Percentiles rank a stretch among this genome's conserved stretches.
Conservation (phyloP, 257 asterid species). For the Cinchona pubescens region DNA sequence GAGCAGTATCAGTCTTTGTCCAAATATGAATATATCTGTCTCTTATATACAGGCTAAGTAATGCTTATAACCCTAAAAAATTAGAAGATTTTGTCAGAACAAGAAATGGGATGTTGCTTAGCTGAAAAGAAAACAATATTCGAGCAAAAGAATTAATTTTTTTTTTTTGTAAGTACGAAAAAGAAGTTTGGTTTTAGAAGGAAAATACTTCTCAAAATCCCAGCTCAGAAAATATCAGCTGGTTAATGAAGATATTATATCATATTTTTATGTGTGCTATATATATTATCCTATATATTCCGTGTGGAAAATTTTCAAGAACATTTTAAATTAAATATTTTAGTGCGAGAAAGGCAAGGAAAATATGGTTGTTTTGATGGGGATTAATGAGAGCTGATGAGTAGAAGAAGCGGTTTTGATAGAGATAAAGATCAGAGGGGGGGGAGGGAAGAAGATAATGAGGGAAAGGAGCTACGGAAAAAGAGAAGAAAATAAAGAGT, state of each 20-base stretch:
- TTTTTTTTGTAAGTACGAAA: too few species aligned
- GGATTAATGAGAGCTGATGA: neutral
- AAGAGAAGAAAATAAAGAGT: conserved; percentile 24
- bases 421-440: neutral
- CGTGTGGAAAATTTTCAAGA: neutral
- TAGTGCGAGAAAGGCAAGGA: neutral
- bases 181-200: neutral
- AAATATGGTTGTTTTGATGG: neutral
- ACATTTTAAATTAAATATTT: neutral
- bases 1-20: too few species aligned
- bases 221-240: conserved; percentile 27
- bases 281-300: neutral
- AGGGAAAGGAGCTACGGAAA: neutral
- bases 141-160: neutral
- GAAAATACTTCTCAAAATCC: conserved; percentile 1
- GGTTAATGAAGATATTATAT: neutral
- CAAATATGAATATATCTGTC: too few species aligned
- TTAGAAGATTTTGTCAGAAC: neutral
- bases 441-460: neutral
- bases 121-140: conserved; percentile 17
- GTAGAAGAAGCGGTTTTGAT: neutral
- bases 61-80: neutral
- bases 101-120: conserved; percentile 10
- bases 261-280: too few species aligned
- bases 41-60: too few species aligned